phyloP scores from a whole-genome alignment of 2,329 filamentous ascomycete genomes.

The Talaromyces islandicus region DNA sequence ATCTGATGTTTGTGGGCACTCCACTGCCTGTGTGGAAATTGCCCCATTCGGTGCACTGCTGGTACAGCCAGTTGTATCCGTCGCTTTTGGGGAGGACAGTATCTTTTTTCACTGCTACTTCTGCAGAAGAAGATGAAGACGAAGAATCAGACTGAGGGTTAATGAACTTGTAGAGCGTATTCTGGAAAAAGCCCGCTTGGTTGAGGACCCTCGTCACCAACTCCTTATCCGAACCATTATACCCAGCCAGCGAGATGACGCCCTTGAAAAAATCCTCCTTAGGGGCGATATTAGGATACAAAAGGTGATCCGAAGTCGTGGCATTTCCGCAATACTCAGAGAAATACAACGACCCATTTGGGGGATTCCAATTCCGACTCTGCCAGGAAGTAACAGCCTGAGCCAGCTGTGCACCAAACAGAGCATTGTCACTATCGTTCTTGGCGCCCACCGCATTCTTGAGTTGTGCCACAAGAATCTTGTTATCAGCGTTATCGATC shows the following conservation, averaged over 20 bases:
- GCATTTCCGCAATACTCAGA: background rate
- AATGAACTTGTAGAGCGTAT: background rate
- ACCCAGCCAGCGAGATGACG: background rate
- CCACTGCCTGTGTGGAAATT: background rate
- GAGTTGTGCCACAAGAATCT: conserved; percentile 34
- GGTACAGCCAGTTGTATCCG: background rate
- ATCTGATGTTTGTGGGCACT: background rate
- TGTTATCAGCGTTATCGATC: conserved; percentile 20
- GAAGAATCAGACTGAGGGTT: background rate
- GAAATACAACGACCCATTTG: conserved; percentile 3
- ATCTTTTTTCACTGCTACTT: background rate
- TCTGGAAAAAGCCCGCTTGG: background rate
- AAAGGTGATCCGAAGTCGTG: background rate
- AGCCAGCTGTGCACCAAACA: conserved; percentile 46
- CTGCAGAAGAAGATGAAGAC: background rate
- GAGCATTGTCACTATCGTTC: conserved; percentile 38
- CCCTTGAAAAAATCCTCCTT: background rate
- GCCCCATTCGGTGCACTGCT: background rate
- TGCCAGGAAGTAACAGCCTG: conserved; percentile 47
- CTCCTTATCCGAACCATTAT: background rate
- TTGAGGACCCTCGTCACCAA: background rate
- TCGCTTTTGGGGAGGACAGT: background rate
- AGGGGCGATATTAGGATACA: background rate
- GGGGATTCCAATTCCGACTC: conserved; percentile 54
- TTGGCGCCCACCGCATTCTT: conserved; percentile 35